Percentiles rank a stretch among this genome's conserved stretches.
These are phyloP conservation scores for Penicillium sp. DNA, from an alignment of 2,329 filamentous ascomycete genomes.

Conservation along the genomic window DNA sequence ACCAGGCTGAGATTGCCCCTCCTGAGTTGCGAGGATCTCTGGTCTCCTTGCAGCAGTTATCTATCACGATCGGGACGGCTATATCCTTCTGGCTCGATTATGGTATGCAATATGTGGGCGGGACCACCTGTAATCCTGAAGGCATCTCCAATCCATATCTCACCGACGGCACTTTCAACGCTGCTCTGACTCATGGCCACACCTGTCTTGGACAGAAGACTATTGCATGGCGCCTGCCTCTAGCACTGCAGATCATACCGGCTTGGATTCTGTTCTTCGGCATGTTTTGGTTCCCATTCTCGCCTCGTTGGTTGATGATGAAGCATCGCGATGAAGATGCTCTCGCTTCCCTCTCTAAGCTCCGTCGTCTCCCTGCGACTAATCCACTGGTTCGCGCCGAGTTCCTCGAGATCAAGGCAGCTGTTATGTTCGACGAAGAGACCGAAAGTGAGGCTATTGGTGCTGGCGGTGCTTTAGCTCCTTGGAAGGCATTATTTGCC, in stretches of 20 bases:
- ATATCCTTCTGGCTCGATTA: constrained; percentile 56
- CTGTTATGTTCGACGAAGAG: constrained; percentile 73
- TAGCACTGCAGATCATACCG: constrained; percentile 57
- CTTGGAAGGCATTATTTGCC: constrained; percentile 29
- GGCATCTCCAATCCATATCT: constrained; percentile 11
- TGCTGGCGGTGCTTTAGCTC: constrained; percentile 16
- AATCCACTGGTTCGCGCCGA: constrained; percentile 71
- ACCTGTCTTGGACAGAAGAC: constrained; percentile 60
- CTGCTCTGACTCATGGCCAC: constrained; percentile 65
- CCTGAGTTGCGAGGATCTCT: constrained; percentile 67
- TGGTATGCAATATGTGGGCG: constrained; percentile 56
- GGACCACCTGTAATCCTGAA: constrained; percentile 6
- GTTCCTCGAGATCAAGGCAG: constrained; percentile 79
- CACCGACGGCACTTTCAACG: constrained; percentile 52
- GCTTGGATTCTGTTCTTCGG: constrained; percentile 65
- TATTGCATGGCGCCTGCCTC: constrained; percentile 48
- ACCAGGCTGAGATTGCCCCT: constrained; percentile 42
- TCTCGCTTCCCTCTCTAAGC: constrained; percentile 58
- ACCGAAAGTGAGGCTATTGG: constrained; percentile 54
- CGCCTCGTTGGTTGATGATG: constrained; percentile 71
- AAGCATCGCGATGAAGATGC: constrained; percentile 68
- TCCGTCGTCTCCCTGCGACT: constrained; percentile 61
- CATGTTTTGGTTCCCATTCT: constrained; percentile 80
- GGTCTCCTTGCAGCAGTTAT: constrained; percentile 64
- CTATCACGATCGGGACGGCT: constrained; percentile 56